Evolutionary conservation across 345 rosid genomes (phyloP).

Genomic region (Gossypium mustelinum): DNA sequence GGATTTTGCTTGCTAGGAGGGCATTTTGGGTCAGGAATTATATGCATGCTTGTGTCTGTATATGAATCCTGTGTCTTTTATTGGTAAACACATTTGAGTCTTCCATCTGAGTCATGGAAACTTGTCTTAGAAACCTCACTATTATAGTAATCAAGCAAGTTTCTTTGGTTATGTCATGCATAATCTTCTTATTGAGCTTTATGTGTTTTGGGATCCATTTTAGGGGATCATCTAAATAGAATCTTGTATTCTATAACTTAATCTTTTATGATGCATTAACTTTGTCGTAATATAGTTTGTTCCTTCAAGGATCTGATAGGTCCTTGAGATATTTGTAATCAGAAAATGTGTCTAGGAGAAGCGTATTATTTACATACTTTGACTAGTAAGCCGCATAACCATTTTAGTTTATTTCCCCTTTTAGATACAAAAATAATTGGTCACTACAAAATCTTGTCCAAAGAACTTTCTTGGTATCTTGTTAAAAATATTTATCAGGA

Average conservation of each 20-base stretch:
- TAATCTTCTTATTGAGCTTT: not conserved
- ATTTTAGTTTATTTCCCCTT: not conserved
- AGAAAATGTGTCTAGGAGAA: no score
- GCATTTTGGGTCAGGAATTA: not conserved
- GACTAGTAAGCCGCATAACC: not conserved
- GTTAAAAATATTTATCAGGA: not conserved
- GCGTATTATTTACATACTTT: no score
- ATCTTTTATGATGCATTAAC: not conserved
- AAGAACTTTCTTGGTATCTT: not conserved
- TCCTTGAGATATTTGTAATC: not conserved
- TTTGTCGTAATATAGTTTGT: not conserved
- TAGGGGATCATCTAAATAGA: not conserved
- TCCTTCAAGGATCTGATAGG: not conserved
- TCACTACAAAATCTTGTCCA: not conserved
- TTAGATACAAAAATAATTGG: not conserved
- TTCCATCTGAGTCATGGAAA: no score
- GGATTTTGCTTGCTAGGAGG: not conserved
- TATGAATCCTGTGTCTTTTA: no score
- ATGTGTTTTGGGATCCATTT: not conserved
- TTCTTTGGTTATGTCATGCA: no score
- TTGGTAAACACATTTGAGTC: no score
- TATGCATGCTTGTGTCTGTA: no score
- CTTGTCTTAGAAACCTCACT: no score
- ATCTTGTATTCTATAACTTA: not conserved
- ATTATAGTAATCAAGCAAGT: no score